Evolutionary conservation across 495 filamentous ascomycete species (phyloP), one percentile per base, ranked within the genome.

Genomic region (Penicillium riverlandense): DNA sequence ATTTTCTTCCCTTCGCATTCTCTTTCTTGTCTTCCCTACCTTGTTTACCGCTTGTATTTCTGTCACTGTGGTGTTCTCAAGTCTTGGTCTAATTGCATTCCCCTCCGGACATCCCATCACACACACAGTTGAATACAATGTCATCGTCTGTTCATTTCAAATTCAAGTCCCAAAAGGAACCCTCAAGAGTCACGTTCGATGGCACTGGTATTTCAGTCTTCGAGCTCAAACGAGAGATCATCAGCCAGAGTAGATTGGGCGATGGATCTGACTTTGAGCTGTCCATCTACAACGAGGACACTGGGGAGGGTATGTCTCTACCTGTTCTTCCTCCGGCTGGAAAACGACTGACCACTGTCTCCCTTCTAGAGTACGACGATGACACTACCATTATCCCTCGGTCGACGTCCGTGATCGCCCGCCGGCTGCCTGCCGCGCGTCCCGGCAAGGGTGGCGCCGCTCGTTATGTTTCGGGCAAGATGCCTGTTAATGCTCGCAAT

Each of bases 81-180:
- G 28, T 49, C 43, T 61, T 55, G 58, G 54, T 58, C 52, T 65
- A 59, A 65, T 56, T 59, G 58, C 53, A 51, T 57, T 31, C 49
- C 53, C 57, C 32, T 47, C 53, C 54, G 41, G 54, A 47, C 53
- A 53, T 50, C 51, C 50, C 53, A 45, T 62, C 56, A 55, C 53
- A 47, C 58, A 44, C 61, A 56, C 70, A 84, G 56, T 63, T 65
- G 62, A 69, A 70, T 70, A 67, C 65, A 71, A 98, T 98, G 92
- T 77, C 90, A 69, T 96, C 94, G 44, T 96, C 90, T 50, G 90
- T 99, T 63, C 96, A 95, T 72, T 97, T 95, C 85, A 95, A 95
- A 72, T 99, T 97, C 85, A 97, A 96, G 76, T 96, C 91, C 46
- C 88, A 92, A 63, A 95, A 91, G 69, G 94, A 97, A 63, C 87